Evolutionary conservation across 495 filamentous ascomycete species (phyloP), one percentile per base, ranked within the genome.

Genomic region (Recurvomyces mirabilis): DNA sequence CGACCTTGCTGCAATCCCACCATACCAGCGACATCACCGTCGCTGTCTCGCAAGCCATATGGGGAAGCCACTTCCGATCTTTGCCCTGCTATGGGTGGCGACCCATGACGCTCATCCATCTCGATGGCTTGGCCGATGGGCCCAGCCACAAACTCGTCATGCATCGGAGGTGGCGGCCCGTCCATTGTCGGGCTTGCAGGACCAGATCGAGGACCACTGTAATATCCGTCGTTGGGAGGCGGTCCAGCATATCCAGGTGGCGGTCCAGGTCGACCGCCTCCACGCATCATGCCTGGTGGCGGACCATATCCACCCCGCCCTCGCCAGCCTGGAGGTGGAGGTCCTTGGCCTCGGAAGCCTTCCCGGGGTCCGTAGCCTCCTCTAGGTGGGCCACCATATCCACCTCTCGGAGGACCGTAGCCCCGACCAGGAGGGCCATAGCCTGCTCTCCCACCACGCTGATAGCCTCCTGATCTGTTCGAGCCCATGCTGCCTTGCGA

Each of bases 51-150:
- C 13, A 79, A 62, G 20, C 64, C 64, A 30, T 57, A 63, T 20
- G 36, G 36, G 12, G 18, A 20, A 13, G 30, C 24, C 4, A 6
- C 29, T 3, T 42, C 7, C 5, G 12, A 53, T 15, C 44, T 47
- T 18, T 13, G 29, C 24, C 43, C 48, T 1, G 31, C 61, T 18
- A 25, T 34, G 4, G 71, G 63, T 20, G 73, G 71, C 45, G 64
- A 72, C n/a, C 71, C 71, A 1, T 69, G 70, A 50, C 69, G 54
- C 51, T 82, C 68, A 66, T 85, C 79, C 85, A 93, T 89, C 58
- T 89, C 87, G 37, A 87, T 72, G 0, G 84, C 84, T 53, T 85
- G 81, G n/a, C 81, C 81, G 17, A 81, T 68, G 13, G 64, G 58
- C 6, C 44, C 51, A 21, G 41, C 46, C 10, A 44, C 46, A 25